These are phyloP conservation scores for Talaromyces sp. DNA, from an alignment of 2,329 filamentous ascomycete genomes.

Conservation along the genomic window DNA sequence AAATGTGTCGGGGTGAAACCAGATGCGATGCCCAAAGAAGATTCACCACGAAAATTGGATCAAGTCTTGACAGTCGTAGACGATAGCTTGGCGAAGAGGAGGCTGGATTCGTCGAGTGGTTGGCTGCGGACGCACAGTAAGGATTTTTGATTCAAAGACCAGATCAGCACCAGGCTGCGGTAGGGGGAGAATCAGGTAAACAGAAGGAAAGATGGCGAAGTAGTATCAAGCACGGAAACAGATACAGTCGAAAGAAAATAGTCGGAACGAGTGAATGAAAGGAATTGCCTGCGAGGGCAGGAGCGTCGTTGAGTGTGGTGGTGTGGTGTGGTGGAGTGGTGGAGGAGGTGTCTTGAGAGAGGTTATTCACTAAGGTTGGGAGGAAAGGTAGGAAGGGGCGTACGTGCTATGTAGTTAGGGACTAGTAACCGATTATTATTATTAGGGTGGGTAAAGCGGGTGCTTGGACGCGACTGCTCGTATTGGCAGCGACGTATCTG, in stretches of 20 bases:
- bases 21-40: not conserved
- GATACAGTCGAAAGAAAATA: conserved; percentile 5
- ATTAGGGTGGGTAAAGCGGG: not conserved
- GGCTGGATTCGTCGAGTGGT: conserved; percentile 9
- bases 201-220: conserved; percentile 17
- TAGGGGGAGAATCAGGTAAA: conserved; percentile 16
- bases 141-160: conserved; percentile 8
- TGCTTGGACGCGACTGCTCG: not conserved
- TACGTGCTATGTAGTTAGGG: not conserved
- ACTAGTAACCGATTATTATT: not conserved
- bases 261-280: conserved; percentile 20
- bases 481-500: not conserved
- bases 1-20: not conserved
- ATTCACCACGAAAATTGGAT: not conserved
- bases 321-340: conserved; percentile 5
- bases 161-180: conserved; percentile 19
- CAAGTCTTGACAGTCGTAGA: not conserved
- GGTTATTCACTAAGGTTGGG: not conserved
- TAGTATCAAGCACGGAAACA: conserved; percentile 1
- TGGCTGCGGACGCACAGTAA: conserved; percentile 11
- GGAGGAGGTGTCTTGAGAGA: conserved; percentile 9
- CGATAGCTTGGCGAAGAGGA: not conserved
- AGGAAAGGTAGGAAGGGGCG: conserved; percentile 7
- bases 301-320: not conserved
- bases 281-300: conserved; percentile 4